These are phyloP conservation scores for Stemphylium beticola DNA, from an alignment of 2,329 filamentous ascomycete species.

Conservation along the genomic window DNA sequence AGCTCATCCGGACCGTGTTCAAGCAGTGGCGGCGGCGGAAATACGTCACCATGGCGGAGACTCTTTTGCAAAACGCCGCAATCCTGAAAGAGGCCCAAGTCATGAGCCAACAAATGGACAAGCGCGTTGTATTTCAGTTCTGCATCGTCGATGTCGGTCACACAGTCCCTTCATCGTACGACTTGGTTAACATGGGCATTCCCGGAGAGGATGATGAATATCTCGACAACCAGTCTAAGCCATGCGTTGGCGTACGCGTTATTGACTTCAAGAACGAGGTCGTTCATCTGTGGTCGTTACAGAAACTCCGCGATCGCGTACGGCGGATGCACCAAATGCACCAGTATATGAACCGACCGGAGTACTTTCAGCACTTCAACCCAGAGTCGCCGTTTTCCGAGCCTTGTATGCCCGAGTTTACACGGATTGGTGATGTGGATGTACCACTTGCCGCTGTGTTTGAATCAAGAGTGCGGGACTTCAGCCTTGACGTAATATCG, in stretches of 20 bases:
- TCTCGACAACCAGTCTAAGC: conserved; percentile 81
- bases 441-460: conserved; percentile 93
- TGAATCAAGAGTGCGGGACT: conserved; percentile 92
- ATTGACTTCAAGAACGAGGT: conserved; percentile 88
- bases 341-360: conserved; percentile 93
- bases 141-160: conserved; percentile 89
- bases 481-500: conserved; percentile 86
- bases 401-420: conserved; percentile 88
- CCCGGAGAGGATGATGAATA: conserved; percentile 83
- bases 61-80: conserved; percentile 84
- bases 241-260: conserved; percentile 87
- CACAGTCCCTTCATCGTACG: conserved; percentile 89
- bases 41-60: conserved; percentile 93
- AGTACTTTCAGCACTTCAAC: conserved; percentile 91
- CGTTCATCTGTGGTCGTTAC: conserved; percentile 90
- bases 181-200: conserved; percentile 91
- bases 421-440: conserved; percentile 89
- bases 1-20: conserved; percentile 69
- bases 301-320: conserved; percentile 87
- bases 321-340: conserved; percentile 95
- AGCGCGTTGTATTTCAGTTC: conserved; percentile 93
- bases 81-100: conserved; percentile 94
- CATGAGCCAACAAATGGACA: conserved; percentile 96
- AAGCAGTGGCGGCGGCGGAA: conserved; percentile 81
- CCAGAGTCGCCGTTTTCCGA: conserved; percentile 94